phyloP scores from a whole-genome alignment of 805 yeast genomes.

The Danielia oregonensis region DNA sequence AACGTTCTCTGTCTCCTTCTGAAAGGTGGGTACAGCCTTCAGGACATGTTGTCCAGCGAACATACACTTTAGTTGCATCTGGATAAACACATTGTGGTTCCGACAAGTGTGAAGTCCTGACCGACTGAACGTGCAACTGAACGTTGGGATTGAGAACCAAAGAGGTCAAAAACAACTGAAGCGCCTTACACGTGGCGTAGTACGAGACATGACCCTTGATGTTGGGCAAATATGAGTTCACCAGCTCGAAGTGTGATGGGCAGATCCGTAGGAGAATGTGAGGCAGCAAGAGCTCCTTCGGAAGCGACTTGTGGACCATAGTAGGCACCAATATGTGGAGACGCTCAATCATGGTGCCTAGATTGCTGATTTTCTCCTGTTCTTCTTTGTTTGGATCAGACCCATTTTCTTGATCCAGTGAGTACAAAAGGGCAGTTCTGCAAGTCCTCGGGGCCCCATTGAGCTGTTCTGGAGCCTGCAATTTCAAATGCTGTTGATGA shows the following conservation, averaged over 20 bases:
- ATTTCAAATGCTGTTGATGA: no score
- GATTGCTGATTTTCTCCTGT: conserved; percentile 42
- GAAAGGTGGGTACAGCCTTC: conserved; percentile 48
- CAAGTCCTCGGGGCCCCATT: no score
- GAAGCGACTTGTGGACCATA: conserved; percentile 43
- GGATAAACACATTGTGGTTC: conserved; percentile 32
- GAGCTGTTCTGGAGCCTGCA: no score
- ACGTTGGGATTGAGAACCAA: conserved; percentile 52
- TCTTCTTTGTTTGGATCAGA: conserved; percentile 3
- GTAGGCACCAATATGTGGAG: conserved; percentile 49
- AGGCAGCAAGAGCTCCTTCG: conserved; percentile 40
- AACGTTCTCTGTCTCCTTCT: conserved; percentile 10
- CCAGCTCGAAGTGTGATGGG: conserved; percentile 45
- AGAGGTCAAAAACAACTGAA: conserved; percentile 51
- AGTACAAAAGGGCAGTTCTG: no score
- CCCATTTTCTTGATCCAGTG: background rate
- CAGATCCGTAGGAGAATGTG: conserved; percentile 51
- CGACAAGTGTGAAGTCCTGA: conserved; percentile 27
- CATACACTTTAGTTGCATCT: conserved; percentile 45
- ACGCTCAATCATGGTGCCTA: conserved; percentile 51
- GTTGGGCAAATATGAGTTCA: conserved; percentile 49
- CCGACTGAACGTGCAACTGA: conserved; percentile 48
- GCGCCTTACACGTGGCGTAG: conserved; percentile 52
- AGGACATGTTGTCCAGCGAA: conserved; percentile 57
- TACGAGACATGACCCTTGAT: conserved; percentile 56